Percentiles rank a stretch among this genome's conserved stretches.
phyloP scores from a whole-genome alignment of 73 alveolate species.

The Paraurostyla sp. region DNA sequence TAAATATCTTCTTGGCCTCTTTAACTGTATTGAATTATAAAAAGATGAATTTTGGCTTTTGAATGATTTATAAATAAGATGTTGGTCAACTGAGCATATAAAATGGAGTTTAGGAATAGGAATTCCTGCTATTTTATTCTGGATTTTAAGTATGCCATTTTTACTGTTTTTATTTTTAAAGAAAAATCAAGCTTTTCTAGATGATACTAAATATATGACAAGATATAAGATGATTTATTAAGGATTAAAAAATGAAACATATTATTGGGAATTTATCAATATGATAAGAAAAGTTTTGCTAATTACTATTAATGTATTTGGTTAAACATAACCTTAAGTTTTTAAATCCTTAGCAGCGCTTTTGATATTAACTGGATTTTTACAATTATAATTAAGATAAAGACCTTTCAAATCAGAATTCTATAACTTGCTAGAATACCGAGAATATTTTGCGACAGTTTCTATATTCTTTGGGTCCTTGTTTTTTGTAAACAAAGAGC shows the following conservation, averaged over 20 bases:
- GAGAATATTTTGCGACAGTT: no score
- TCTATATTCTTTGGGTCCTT: no score
- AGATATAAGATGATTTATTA: conserved; percentile 49
- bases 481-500: no score
- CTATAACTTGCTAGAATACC: no score
- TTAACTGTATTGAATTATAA: conserved; percentile 41
- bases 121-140: conserved; percentile 10
- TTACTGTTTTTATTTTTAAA: background rate
- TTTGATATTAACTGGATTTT: no score
- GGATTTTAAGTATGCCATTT: conserved; percentile 60
- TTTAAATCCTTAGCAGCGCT: conserved; percentile 21
- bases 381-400: no score
- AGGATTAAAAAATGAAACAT: conserved; percentile 49
- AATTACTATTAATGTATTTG: conserved; percentile 36
- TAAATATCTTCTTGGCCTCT: background rate
- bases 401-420: no score
- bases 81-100: conserved; percentile 25
- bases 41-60: conserved; percentile 35
- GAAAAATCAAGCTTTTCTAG: background rate
- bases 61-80: conserved; percentile 13
- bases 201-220: background rate
- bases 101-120: conserved; percentile 20
- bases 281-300: conserved; percentile 46
- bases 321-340: background rate
- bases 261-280: conserved; percentile 71